phyloP scores from a whole-genome alignment of 2,329 filamentous ascomycete species.

The Fonsecaea multimorphosa region DNA sequence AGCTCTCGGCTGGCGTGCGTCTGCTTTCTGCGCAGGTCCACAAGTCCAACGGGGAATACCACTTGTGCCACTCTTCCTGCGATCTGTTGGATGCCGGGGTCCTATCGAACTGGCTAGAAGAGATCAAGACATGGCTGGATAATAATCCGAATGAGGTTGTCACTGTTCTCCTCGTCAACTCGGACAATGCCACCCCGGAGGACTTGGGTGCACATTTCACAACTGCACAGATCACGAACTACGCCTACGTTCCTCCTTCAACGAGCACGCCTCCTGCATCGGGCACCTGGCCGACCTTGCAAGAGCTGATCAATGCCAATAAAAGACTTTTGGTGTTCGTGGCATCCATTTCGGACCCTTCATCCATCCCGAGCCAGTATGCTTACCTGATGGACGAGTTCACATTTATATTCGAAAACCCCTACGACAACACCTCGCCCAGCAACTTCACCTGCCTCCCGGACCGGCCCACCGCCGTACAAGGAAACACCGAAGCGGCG shows the following conservation, averaged over 20 bases:
- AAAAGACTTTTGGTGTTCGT: slow-evolving; percentile 74
- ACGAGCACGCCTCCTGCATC: slow-evolving; percentile 47
- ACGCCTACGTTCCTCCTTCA: slow-evolving; percentile 64
- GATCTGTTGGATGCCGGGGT: slow-evolving; percentile 71
- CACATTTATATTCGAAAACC: slow-evolving; percentile 70
- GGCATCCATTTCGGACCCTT: slow-evolving; percentile 52
- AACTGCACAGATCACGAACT: slow-evolving; percentile 64
- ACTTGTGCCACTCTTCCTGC: slow-evolving; percentile 74
- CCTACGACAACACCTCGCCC: slow-evolving; percentile 67
- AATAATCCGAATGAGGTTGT: slow-evolving; percentile 75
- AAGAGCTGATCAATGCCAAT: slow-evolving; percentile 67
- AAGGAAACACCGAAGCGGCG: slow-evolving; percentile 56
- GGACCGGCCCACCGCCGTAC: slow-evolving; percentile 65
- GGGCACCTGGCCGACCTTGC: slow-evolving; percentile 72
- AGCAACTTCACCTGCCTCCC: slow-evolving; percentile 74
- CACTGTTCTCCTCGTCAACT: slow-evolving; percentile 75
- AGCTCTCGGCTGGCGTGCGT: slow-evolving; percentile 73
- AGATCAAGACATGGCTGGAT: slow-evolving; percentile 73
- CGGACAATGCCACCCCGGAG: slow-evolving; percentile 62
- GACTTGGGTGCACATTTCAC: slow-evolving; percentile 64
- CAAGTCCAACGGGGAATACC: slow-evolving; percentile 62
- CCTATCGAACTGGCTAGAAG: slow-evolving; percentile 66
- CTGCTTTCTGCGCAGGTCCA: slow-evolving; percentile 76
- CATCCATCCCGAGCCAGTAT: slow-evolving; percentile 44
- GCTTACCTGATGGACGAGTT: slow-evolving; percentile 54